Conservation (phyloP, 805 yeast species). For the Saccharomycopsis sp. region DNA sequence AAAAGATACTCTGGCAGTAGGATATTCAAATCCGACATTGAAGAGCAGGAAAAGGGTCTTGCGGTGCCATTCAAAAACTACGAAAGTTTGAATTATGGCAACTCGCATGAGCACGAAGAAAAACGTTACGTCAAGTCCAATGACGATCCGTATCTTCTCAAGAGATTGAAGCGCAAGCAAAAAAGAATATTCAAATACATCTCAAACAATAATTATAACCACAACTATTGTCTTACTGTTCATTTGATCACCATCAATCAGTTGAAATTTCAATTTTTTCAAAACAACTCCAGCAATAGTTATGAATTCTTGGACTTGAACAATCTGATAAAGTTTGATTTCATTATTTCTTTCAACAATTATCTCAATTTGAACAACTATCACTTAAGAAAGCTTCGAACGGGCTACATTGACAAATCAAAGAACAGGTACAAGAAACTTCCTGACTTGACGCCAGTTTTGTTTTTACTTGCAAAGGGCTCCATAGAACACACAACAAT, state of each 20-base stretch:
- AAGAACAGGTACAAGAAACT: background rate
- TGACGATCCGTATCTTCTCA: slow-evolving; percentile 19
- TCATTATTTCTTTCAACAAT: slow-evolving; percentile 43
- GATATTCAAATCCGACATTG: no score
- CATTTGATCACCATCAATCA: slow-evolving; percentile 18
- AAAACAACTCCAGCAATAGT: background rate
- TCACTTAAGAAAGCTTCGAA: slow-evolving; percentile 26
- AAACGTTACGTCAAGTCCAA: slow-evolving; percentile 4
- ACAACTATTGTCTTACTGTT: slow-evolving; percentile 17
- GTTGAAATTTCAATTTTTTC: slow-evolving; percentile 19
- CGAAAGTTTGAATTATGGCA: background rate
- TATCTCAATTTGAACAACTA: slow-evolving; percentile 28
- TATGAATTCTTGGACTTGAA: slow-evolving; percentile 15
- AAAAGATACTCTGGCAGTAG: slow-evolving; percentile 60
- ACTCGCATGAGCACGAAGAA: background rate
- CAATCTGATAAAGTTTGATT: slow-evolving; percentile 27
- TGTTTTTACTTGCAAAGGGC: slow-evolving; percentile 37
- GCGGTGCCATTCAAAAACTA: slow-evolving; percentile 2
- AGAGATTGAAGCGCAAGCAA: slow-evolving; percentile 12
- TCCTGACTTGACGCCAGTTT: slow-evolving; percentile 33
- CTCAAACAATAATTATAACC: slow-evolving; percentile 2
- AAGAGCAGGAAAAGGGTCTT: slow-evolving; percentile 24
- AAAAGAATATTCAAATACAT: slow-evolving; percentile 10
- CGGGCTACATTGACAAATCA: slow-evolving; percentile 10
- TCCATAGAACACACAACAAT: slow-evolving; percentile 36